Percentiles rank a stretch among this genome's conserved stretches.
These are phyloP conservation scores for Suhomyces prunicola DNA, from an alignment of 805 yeast genomes.

Conservation along the genomic window DNA sequence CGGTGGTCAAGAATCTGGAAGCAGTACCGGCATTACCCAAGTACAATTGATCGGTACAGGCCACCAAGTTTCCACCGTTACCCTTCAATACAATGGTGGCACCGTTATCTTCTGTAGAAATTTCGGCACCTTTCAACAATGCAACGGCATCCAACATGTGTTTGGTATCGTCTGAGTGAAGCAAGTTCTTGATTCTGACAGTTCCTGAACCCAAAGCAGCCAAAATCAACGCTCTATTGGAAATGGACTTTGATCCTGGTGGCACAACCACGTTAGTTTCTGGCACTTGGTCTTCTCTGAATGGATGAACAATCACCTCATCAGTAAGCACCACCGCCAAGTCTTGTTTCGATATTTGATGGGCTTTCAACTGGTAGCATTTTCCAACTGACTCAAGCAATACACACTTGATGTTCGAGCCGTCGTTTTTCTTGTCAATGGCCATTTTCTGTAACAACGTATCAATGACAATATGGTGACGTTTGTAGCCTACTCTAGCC, in stretches of 20 bases:
- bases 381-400: conserved; percentile 80
- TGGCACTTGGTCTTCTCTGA: conserved; percentile 32
- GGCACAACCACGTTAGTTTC: conserved; percentile 58
- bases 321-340: conserved; percentile 80
- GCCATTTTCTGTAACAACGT: conserved; percentile 79
- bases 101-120: conserved; percentile 83
- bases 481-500: conserved; percentile 63
- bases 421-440: conserved; percentile 95
- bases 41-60: conserved; percentile 68
- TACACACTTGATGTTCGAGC: conserved; percentile 83
- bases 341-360: conserved; percentile 76
- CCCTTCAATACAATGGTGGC: conserved; percentile 82
- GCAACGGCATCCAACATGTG: conserved; percentile 89
- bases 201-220: conserved; percentile 90
- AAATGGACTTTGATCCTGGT: conserved; percentile 96
- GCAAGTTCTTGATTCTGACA: conserved; percentile 76
- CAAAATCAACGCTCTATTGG: conserved; percentile 87
- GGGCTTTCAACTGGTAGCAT: conserved; percentile 86
- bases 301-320: conserved; percentile 67
- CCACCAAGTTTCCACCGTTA: conserved; percentile 73
- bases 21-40: conserved; percentile 99
- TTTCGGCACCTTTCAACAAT: conserved; percentile 74
- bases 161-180: conserved; percentile 95
- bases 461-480: conserved; percentile 67
- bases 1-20: conserved; percentile 87